These are phyloP conservation scores for Penicillium sclerotigenum DNA, from an alignment of 2,329 filamentous ascomycete genomes.

Conservation along the genomic window DNA sequence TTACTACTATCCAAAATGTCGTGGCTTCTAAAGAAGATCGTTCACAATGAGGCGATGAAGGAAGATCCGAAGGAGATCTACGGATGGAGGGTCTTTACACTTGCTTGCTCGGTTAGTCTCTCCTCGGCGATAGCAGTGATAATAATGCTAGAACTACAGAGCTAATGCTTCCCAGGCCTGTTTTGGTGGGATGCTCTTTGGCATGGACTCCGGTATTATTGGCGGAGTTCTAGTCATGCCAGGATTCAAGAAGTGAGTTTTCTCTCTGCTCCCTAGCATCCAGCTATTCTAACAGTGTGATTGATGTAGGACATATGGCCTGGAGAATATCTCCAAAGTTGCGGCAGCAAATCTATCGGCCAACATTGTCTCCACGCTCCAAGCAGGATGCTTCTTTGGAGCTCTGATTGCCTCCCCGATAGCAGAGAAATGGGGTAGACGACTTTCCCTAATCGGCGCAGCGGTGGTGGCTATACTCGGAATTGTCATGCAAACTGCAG, in stretches of 20 bases:
- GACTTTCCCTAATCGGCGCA: constrained; percentile 53
- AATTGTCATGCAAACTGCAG: constrained; percentile 61
- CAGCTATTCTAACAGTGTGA: constrained; percentile 14
- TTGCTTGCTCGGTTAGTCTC: constrained; percentile 55
- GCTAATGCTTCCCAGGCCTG: constrained; percentile 46
- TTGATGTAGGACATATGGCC: constrained; percentile 50
- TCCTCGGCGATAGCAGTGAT: not conserved
- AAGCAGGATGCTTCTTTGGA: constrained; percentile 66
- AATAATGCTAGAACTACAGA: not conserved
- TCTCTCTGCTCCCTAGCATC: not conserved
- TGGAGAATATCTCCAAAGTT: constrained; percentile 42
- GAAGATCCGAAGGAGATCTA: constrained; percentile 65
- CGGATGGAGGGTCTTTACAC: constrained; percentile 64
- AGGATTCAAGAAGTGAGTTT: constrained; percentile 53
- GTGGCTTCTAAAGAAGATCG: constrained; percentile 53
- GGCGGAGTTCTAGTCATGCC: constrained; percentile 63
- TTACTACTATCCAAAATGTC: constrained; percentile 33
- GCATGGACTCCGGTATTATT: constrained; percentile 65
- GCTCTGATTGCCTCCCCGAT: constrained; percentile 50
- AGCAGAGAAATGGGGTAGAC: constrained; percentile 53
- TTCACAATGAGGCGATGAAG: constrained; percentile 70
- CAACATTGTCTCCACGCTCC: constrained; percentile 69
- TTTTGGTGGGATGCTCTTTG: constrained; percentile 68
- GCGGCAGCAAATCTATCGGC: constrained; percentile 56
- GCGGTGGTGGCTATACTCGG: constrained; percentile 59